Conservation (phyloP, 2,329 filamentous ascomycete genomes). For the Paecilomyces sp. region DNA sequence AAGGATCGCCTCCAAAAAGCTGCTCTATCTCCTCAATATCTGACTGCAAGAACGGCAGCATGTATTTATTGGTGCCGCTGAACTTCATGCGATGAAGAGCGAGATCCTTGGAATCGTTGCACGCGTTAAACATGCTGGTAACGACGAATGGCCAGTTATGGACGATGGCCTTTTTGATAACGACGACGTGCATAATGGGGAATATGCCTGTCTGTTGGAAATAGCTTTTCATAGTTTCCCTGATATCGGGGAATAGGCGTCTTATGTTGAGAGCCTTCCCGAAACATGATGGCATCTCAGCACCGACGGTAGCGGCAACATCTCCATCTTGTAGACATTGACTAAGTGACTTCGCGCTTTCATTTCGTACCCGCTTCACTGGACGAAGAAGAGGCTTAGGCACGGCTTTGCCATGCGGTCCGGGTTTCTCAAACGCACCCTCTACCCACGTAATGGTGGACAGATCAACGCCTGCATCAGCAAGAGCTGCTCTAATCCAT, state of each 20-base stretch:
- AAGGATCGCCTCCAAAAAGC: slow-evolving; percentile 18
- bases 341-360: too few relatives aligned
- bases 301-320: slow-evolving; percentile 30
- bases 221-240: slow-evolving; percentile 25
- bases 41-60: slow-evolving; percentile 28
- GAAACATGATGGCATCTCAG: slow-evolving; percentile 23
- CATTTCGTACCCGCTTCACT: too few relatives aligned
- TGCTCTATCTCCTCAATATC: slow-evolving; percentile 29
- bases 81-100: slow-evolving; percentile 21
- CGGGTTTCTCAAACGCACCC: too few relatives aligned
- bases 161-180: slow-evolving; percentile 16
- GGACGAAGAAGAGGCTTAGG: too few relatives aligned
- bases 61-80: slow-evolving; percentile 19
- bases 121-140: slow-evolving; percentile 23
- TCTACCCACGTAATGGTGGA: too few relatives aligned
- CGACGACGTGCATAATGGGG: slow-evolving; percentile 26
- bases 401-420: too few relatives aligned
- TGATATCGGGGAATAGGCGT: slow-evolving; percentile 23
- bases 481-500: too few relatives aligned
- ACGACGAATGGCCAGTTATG: slow-evolving; percentile 22
- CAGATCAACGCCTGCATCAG: too few relatives aligned
- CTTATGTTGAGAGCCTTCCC: slow-evolving; percentile 11
- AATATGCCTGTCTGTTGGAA: slow-evolving; percentile 21
- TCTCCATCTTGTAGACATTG: slow-evolving; percentile 28
- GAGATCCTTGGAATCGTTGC: slow-evolving; percentile 26